Evolutionary conservation across 2,329 filamentous ascomycete genomes (phyloP).

Genomic region (Aspergillus ochraceoroseus): DNA sequence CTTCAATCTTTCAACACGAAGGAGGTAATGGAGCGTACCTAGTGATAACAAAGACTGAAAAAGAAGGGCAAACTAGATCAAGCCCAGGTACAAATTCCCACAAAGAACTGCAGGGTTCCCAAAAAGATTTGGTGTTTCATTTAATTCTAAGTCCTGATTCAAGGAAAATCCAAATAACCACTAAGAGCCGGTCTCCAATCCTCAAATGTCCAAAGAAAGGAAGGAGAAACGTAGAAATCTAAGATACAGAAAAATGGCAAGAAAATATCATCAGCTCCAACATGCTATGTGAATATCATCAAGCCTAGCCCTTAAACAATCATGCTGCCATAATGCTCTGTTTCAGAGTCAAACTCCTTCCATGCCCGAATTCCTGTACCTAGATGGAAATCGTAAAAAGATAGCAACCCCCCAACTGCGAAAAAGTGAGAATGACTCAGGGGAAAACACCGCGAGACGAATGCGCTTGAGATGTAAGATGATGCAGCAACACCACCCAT

Average conservation of each 20-base stretch:
- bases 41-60: background rate
- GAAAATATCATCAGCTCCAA: slow-evolving; percentile 12
- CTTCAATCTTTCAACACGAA: background rate
- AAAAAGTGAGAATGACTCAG: slow-evolving; percentile 10
- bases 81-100: too few species aligned
- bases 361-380: slow-evolving; percentile 21
- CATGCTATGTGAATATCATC: slow-evolving; percentile 17
- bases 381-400: slow-evolving; percentile 16
- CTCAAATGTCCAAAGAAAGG: slow-evolving; percentile 4
- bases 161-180: background rate
- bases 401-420: slow-evolving; percentile 13
- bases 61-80: background rate
- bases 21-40: background rate
- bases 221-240: slow-evolving; percentile 14
- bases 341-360: slow-evolving; percentile 22
- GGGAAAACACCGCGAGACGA: slow-evolving; percentile 6
- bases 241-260: slow-evolving; percentile 16
- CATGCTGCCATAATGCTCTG: slow-evolving; percentile 22
- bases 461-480: slow-evolving; percentile 16
- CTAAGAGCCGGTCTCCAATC: slow-evolving; percentile 1
- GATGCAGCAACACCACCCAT: slow-evolving; percentile 15
- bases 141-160: slow-evolving; percentile 4
- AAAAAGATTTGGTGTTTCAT: slow-evolving; percentile 1
- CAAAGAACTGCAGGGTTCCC: background rate
- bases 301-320: slow-evolving; percentile 14